Percentiles rank a stretch among this genome's conserved stretches.
phyloP scores from a whole-genome alignment of 441 rosid genomes.

The Populus hybrid region DNA sequence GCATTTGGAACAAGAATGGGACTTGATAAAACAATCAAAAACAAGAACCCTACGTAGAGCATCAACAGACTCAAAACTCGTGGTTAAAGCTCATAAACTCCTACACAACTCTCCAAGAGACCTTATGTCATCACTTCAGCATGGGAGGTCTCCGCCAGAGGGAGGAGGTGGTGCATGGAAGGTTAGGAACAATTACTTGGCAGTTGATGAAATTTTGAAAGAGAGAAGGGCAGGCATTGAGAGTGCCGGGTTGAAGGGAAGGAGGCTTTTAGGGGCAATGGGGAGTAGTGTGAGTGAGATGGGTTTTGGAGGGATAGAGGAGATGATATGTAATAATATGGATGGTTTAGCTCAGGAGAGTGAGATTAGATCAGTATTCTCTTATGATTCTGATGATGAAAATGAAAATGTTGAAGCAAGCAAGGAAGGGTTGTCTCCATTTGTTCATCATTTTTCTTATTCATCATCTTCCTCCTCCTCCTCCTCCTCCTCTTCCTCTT shows the following conservation, averaged over 20 bases:
- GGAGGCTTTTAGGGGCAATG: constrained; percentile 38
- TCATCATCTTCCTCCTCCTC: too few species aligned
- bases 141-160: constrained; percentile 6
- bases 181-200: constrained; percentile 37
- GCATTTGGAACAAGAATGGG: constrained; percentile 41
- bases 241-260: constrained; percentile 46
- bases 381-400: constrained; percentile 31
- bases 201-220: constrained; percentile 25
- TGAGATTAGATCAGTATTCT: constrained; percentile 27
- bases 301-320: constrained; percentile 16
- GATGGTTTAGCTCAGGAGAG: constrained; percentile 21
- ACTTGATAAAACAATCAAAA: constrained; percentile 30
- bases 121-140: constrained; percentile 43
- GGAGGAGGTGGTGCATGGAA: constrained; percentile 25
- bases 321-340: constrained; percentile 2
- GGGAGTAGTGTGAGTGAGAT: constrained; percentile 16
- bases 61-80: constrained; percentile 24
- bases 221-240: constrained; percentile 46
- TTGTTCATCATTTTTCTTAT: neutral
- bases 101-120: constrained; percentile 41
- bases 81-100: constrained; percentile 20
- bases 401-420: constrained; percentile 11
- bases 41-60: constrained; percentile 21
- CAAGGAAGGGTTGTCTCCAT: constrained; percentile 2
- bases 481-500: neutral